These are phyloP conservation scores for Coniochaeta sp. DNA, from an alignment of 2,329 filamentous ascomycete species.

Conservation along the genomic window DNA sequence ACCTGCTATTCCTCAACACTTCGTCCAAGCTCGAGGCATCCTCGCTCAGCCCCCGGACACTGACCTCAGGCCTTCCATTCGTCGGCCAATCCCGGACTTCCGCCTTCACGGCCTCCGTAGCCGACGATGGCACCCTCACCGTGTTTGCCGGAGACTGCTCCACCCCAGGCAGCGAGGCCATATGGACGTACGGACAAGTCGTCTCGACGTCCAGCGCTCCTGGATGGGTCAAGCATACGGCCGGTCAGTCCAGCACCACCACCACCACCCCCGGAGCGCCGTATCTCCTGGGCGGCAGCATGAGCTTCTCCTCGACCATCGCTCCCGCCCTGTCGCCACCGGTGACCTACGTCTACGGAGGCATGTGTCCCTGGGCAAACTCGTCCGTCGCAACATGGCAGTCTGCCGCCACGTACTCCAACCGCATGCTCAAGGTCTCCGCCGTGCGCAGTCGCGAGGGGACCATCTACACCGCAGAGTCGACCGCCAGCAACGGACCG, in stretches of 20 bases:
- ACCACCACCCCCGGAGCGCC: constrained; percentile 26
- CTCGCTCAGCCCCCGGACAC: constrained; percentile 32
- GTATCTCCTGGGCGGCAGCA: constrained; percentile 44
- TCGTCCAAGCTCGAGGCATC: constrained; percentile 47
- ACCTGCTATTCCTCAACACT: constrained; percentile 60
- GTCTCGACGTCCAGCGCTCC: not conserved
- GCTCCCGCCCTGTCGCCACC: constrained; percentile 44
- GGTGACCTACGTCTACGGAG: constrained; percentile 70
- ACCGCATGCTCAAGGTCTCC: constrained; percentile 63
- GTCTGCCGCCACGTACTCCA: constrained; percentile 67
- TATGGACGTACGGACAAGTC: constrained; percentile 56
- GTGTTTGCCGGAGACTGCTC: constrained; percentile 71
- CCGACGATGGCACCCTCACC: constrained; percentile 60
- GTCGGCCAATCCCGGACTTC: constrained; percentile 36
- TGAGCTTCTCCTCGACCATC: constrained; percentile 61
- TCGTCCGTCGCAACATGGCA: constrained; percentile 50
- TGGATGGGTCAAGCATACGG: not conserved
- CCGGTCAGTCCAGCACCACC: constrained; percentile 11
- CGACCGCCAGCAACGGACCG: constrained; percentile 43
- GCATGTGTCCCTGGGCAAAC: constrained; percentile 66
- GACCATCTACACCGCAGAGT: constrained; percentile 25
- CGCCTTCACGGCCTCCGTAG: constrained; percentile 61
- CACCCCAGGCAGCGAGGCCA: constrained; percentile 36
- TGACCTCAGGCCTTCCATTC: constrained; percentile 58
- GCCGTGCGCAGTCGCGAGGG: constrained; percentile 28